These are phyloP conservation scores for Eucalyptus dawsonii DNA, from an alignment of 345 rosid genomes.

Conservation along the genomic window DNA sequence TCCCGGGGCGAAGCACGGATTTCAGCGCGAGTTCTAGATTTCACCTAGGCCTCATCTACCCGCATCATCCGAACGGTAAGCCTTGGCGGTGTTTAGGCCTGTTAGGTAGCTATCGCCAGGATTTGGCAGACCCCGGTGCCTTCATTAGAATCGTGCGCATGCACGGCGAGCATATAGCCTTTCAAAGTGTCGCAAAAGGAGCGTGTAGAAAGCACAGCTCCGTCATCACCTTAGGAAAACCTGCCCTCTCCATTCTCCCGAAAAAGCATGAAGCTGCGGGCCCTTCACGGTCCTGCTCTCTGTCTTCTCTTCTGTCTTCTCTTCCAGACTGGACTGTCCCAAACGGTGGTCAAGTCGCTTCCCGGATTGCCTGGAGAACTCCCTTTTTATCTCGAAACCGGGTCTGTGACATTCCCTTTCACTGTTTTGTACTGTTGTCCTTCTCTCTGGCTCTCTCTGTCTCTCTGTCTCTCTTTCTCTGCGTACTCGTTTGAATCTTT, in stretches of 20 bases:
- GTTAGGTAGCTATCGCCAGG: neutral
- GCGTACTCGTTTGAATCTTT: neutral
- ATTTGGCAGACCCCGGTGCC: neutral
- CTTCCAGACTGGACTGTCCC: neutral
- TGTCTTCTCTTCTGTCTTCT: neutral
- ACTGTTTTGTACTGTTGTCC: too few relatives aligned
- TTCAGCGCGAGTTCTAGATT: neutral
- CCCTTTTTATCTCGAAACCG: conserved; percentile 10
- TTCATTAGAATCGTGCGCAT: neutral
- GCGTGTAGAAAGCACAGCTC: neutral
- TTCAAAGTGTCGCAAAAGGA: neutral
- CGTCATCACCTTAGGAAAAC: neutral
- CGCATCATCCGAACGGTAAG: neutral
- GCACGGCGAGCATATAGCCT: neutral
- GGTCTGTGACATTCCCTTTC: neutral
- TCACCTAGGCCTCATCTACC: neutral
- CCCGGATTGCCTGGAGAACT: conserved; percentile 7
- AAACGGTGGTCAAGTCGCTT: neutral
- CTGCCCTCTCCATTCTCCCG: neutral
- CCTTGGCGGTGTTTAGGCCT: neutral
- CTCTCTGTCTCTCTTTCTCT: neutral
- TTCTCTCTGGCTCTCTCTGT: too few relatives aligned
- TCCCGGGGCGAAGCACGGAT: neutral
- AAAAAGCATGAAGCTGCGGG: neutral
- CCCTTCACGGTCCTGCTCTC: neutral